Percentiles rank a stretch among this genome's conserved stretches.
phyloP scores from a whole-genome alignment of 2,329 filamentous ascomycete genomes.

The Cadophora sp. region DNA sequence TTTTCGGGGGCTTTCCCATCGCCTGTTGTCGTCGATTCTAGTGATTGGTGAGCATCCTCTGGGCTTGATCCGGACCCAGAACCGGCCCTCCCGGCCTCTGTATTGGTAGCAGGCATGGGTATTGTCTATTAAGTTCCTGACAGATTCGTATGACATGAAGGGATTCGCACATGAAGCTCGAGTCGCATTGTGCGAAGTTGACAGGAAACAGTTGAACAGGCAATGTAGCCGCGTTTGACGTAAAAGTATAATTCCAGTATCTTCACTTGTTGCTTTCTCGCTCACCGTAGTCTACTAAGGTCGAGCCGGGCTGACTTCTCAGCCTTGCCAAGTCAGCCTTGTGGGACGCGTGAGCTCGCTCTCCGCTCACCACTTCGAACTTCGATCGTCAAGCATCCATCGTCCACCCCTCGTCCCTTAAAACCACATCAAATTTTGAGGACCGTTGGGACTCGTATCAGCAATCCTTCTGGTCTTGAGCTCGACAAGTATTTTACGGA shows the following conservation, averaged over 20 bases:
- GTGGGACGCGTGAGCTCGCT: background rate
- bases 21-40: background rate
- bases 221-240: background rate
- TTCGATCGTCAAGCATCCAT: background rate
- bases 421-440: no score
- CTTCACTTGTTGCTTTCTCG: constrained; percentile 8
- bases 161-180: background rate
- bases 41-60: background rate
- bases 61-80: constrained; percentile 16
- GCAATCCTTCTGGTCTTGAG: background rate
- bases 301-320: background rate
- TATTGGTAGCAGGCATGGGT: constrained; percentile 7
- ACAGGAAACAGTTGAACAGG: background rate
- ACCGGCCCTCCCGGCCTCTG: constrained; percentile 6
- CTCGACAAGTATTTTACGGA: background rate
- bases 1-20: constrained; percentile 46
- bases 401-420: no score
- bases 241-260: background rate
- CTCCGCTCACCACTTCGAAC: background rate
- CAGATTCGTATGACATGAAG: background rate
- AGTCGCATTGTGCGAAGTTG: background rate
- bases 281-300: background rate
- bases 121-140: background rate
- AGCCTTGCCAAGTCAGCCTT: constrained; percentile 10
- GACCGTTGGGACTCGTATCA: background rate